phyloP scores from a whole-genome alignment of 140 eudicot species.

The Anethum foeniculum region DNA sequence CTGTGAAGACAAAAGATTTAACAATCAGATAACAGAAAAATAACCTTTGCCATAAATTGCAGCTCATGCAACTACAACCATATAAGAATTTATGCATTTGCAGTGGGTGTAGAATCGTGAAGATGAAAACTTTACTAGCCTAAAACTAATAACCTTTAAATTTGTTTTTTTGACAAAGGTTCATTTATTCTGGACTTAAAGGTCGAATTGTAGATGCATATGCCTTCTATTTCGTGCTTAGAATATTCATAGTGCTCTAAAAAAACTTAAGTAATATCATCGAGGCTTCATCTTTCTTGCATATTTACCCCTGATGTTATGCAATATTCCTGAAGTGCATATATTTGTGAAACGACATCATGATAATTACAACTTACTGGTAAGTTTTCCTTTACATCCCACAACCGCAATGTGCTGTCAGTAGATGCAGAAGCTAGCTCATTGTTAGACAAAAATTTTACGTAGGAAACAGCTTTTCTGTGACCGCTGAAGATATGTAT shows the following conservation, averaged over 20 bases:
- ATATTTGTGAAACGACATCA: not conserved
- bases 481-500: constrained; percentile 71
- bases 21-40: not conserved
- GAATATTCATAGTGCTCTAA: not conserved
- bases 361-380: constrained; percentile 46
- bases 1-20: constrained; percentile 25
- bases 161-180: not conserved
- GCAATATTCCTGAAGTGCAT: not conserved
- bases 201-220: not conserved
- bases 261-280: not conserved
- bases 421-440: constrained; percentile 99
- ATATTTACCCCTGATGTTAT: not conserved
- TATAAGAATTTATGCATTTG: not conserved
- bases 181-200: not conserved
- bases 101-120: not conserved
- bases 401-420: constrained; percentile 82
- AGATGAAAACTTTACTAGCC: not conserved
- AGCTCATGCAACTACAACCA: not conserved
- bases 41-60: not conserved
- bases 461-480: constrained; percentile 88
- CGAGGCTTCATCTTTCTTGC: not conserved
- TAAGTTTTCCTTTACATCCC: constrained; percentile 77
- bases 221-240: not conserved
- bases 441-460: constrained; percentile 68
- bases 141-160: not conserved